These are phyloP conservation scores for Rhazya stricta DNA, from an alignment of 257 asterid species.

Conservation along the genomic window DNA sequence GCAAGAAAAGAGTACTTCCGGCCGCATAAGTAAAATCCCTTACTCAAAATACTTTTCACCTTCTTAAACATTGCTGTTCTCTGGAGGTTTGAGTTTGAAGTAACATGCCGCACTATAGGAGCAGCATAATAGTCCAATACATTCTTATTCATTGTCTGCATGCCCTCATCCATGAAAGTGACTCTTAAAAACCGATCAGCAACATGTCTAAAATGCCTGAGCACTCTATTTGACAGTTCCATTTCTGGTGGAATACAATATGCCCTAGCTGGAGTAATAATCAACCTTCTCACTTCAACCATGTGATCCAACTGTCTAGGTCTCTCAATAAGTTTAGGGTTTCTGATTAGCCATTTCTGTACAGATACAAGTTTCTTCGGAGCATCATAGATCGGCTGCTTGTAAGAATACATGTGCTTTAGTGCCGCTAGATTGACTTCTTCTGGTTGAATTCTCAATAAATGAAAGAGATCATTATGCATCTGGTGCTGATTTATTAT, in stretches of 20 bases:
- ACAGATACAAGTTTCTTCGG: conserved; percentile 35
- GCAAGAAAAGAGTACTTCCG: conserved; percentile 74
- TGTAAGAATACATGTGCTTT: conserved; percentile 55
- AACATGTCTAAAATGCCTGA: conserved; percentile 50
- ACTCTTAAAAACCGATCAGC: conserved; percentile 82
- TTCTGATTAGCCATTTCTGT: conserved; percentile 52
- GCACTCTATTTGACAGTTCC: conserved; percentile 78
- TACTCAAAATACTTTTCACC: conserved; percentile 43
- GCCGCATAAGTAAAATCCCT: conserved; percentile 73
- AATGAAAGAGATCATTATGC: conserved; percentile 43
- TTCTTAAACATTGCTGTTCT: conserved; percentile 65
- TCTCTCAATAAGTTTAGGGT: conserved; percentile 58
- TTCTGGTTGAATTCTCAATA: conserved; percentile 54
- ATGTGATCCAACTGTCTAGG: conserved; percentile 50
- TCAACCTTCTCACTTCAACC: conserved; percentile 72
- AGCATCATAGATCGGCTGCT: conserved; percentile 59
- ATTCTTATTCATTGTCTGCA: conserved; percentile 59
- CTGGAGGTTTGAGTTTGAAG: conserved; percentile 36
- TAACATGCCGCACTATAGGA: conserved; percentile 51
- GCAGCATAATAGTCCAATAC: conserved; percentile 52
- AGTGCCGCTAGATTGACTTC: conserved; percentile 55
- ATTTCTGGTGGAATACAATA: conserved; percentile 82
- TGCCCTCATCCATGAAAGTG: conserved; percentile 90
- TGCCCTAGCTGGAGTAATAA: conserved; percentile 72
- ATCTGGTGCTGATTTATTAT: conserved; percentile 81